Evolutionary conservation across 108 stramenopile species (phyloP).

Genomic region (Craspedostauros australis): DNA sequence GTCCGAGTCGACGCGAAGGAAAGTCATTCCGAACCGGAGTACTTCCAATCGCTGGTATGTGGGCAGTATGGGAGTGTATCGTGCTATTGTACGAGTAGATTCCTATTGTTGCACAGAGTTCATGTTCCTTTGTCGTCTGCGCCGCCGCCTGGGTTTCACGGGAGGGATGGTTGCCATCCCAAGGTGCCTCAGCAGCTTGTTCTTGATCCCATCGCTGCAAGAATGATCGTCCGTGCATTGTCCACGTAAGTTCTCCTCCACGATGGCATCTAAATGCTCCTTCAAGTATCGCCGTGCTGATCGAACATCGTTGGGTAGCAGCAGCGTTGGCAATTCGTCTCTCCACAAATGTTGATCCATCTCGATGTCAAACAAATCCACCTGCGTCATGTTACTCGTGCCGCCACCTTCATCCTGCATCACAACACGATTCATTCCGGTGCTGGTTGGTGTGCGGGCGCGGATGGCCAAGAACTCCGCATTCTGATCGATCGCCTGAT

Average conservation of each 20-base stretch:
- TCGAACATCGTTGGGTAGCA: constrained; percentile 15
- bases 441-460: constrained; percentile 51
- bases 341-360: constrained; percentile 30
- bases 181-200: no score
- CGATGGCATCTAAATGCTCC: constrained; percentile 44
- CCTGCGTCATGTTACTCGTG: constrained; percentile 1
- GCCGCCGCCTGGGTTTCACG: no score
- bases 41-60: no score
- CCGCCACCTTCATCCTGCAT: constrained; percentile 8
- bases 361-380: no score
- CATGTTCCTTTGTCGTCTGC: no score
- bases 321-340: constrained; percentile 26
- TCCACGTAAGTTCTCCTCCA: constrained; percentile 44
- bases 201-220: constrained; percentile 38
- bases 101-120: no score
- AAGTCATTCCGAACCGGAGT: no score
- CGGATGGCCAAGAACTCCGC: constrained; percentile 37
- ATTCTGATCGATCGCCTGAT: no score
- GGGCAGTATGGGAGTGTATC: no score
- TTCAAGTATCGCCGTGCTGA: constrained; percentile 28
- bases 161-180: no score
- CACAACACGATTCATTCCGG: constrained; percentile 48
- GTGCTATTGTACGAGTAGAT: no score
- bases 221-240: constrained; percentile 65
- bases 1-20: no score